Evolutionary conservation across 495 filamentous ascomycete genomes (phyloP).

Genomic region (Cryomyces antarcticus): DNA sequence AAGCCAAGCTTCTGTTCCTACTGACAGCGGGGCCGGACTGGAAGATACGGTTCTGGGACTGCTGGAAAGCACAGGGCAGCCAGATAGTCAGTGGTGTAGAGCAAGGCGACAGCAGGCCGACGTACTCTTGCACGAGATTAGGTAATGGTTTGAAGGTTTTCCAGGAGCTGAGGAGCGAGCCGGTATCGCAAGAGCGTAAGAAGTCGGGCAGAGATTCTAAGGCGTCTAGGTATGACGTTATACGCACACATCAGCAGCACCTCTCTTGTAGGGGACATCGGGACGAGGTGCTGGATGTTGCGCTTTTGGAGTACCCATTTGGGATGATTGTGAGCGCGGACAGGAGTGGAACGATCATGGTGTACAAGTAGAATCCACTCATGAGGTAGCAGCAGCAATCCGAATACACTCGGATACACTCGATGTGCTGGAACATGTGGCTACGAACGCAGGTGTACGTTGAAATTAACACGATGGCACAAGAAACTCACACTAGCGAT

Average conservation of each 20-base stretch:
- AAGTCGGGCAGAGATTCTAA: constrained; percentile 10
- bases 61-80: constrained; percentile 38
- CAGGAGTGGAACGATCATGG: constrained; percentile 76
- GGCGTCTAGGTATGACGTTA: constrained; percentile 30
- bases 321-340: constrained; percentile 85
- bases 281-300: constrained; percentile 75
- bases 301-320: constrained; percentile 71
- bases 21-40: constrained; percentile 76
- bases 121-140: constrained; percentile 43
- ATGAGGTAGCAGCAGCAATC: no score
- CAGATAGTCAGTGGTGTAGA: constrained; percentile 62
- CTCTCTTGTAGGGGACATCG: constrained; percentile 62
- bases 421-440: no score
- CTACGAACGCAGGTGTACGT: no score
- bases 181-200: constrained; percentile 10
- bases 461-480: no score
- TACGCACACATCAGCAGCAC: constrained; percentile 70
- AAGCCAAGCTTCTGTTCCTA: constrained; percentile 46
- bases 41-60: constrained; percentile 87
- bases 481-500: no score
- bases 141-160: constrained; percentile 4
- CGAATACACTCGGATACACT: no score
- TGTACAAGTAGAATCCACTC: constrained; percentile 39
- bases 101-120: constrained; percentile 46
- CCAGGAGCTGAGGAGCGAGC: no score